A percentile compares a stretch with the other conserved stretches of the same genome.
These are phyloP conservation scores for Oropetium thomaeum DNA, from an alignment of 176 grass and related monocot genomes.

Conservation along the genomic window DNA sequence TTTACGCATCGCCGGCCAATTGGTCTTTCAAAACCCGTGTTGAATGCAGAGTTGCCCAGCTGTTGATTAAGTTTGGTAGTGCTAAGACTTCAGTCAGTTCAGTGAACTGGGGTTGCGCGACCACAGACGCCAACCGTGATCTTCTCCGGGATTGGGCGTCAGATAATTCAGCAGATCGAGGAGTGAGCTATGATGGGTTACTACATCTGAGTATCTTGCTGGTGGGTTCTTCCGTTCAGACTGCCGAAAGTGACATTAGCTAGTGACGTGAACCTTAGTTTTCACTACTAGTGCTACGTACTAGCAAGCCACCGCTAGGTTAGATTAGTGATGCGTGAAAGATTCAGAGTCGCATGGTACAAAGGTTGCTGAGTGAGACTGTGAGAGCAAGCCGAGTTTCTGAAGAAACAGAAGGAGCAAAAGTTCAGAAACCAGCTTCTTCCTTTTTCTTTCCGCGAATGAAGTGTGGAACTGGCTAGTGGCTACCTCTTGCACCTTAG, in stretches of 20 bases:
- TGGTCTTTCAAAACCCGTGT: not conserved
- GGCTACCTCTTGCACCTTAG: not conserved
- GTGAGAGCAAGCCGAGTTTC: not conserved
- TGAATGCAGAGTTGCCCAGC: not conserved
- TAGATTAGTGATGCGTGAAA: not conserved
- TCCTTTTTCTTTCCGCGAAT: not conserved
- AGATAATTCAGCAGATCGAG: not conserved
- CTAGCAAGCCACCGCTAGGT: not conserved
- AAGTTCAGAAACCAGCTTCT: too few species aligned
- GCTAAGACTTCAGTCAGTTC: not conserved
- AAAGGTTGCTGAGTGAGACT: not conserved
- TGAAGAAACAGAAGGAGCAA: not conserved
- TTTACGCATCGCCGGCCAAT: not conserved
- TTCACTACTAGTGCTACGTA: not conserved
- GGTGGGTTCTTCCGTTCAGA: slow-evolving; percentile 12
- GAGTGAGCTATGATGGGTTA: not conserved
- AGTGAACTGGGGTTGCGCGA: not conserved
- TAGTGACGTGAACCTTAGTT: not conserved
- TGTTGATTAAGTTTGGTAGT: not conserved
- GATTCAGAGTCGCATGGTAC: not conserved
- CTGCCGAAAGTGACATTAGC: not conserved
- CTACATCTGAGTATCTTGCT: not conserved
- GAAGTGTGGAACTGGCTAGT: not conserved
- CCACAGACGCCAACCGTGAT: not conserved
- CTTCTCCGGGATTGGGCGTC: not conserved